Percentiles rank a stretch among this genome's conserved stretches.
phyloP scores from a whole-genome alignment of 306 rosid species.

The Trichosanthes cucumerina region DNA sequence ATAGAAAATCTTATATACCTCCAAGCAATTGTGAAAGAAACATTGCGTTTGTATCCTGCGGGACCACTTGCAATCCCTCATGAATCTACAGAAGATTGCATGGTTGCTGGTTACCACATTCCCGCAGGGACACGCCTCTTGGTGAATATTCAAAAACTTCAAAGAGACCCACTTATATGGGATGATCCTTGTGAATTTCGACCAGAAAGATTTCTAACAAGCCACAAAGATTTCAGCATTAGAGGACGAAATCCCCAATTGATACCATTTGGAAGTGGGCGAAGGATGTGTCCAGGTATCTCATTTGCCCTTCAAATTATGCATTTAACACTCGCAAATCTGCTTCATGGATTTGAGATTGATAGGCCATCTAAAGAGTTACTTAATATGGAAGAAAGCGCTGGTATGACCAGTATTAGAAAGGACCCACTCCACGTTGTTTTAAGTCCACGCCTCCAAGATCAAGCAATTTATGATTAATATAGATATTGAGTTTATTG shows the following conservation, averaged over 20 bases:
- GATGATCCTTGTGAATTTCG: slow-evolving; percentile 25
- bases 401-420: background rate
- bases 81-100: slow-evolving; percentile 46
- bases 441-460: slow-evolving; percentile 9
- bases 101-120: slow-evolving; percentile 33
- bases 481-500: too few species aligned
- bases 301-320: slow-evolving; percentile 10
- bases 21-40: slow-evolving; percentile 43
- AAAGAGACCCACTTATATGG: slow-evolving; percentile 49
- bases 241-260: slow-evolving; percentile 43
- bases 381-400: background rate
- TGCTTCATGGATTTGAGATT: slow-evolving; percentile 22
- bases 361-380: background rate
- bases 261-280: slow-evolving; percentile 26
- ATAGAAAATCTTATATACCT: slow-evolving; percentile 25
- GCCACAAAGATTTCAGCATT: slow-evolving; percentile 21
- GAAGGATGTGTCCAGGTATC: slow-evolving; percentile 31
- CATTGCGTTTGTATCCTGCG: slow-evolving; percentile 42
- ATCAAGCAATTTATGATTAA: background rate
- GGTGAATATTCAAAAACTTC: slow-evolving; percentile 51
- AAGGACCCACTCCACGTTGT: slow-evolving; percentile 14
- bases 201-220: slow-evolving; percentile 41
- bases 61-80: slow-evolving; percentile 48
- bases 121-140: slow-evolving; percentile 30
- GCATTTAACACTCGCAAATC: slow-evolving; percentile 13